A percentile compares a stretch with the other conserved stretches of the same genome.
Evolutionary conservation across 2,329 filamentous ascomycete genomes (phyloP).

Genomic region (Diaporthe citri): DNA sequence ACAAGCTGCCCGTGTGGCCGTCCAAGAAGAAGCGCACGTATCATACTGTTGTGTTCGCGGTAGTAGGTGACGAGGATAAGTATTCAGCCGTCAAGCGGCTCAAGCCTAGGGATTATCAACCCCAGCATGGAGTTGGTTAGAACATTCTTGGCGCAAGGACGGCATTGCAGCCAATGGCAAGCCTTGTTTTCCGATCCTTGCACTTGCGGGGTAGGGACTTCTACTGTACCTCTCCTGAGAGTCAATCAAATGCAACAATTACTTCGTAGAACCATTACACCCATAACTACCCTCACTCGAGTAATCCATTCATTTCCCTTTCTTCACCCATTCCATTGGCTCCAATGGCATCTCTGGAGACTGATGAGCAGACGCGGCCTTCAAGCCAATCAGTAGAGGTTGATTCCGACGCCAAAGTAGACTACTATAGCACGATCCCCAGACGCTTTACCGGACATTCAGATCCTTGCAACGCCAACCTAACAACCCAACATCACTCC

Average conservation of each 20-base stretch:
- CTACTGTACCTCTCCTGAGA: not conserved
- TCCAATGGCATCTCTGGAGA: too few species aligned
- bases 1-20: too few species aligned
- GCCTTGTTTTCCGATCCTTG: constrained; percentile 1
- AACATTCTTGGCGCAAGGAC: not conserved
- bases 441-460: not conserved
- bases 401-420: not conserved
- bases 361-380: not conserved
- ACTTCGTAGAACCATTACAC: too few species aligned
- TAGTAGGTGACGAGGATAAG: not conserved
- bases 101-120: too few species aligned
- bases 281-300: not conserved
- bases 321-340: too few species aligned
- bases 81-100: not conserved
- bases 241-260: not conserved
- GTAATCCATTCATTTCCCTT: too few species aligned
- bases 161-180: not conserved
- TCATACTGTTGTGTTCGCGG: not conserved
- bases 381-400: not conserved
- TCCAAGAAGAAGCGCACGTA: constrained; percentile 7
- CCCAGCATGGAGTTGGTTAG: not conserved
- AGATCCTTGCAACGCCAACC: not conserved
- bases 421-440: not conserved
- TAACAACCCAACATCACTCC: not conserved
- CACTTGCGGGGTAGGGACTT: not conserved